These are phyloP conservation scores for Metschnikowia corniflorae DNA, from an alignment of 805 yeast genomes.

Conservation along the genomic window DNA sequence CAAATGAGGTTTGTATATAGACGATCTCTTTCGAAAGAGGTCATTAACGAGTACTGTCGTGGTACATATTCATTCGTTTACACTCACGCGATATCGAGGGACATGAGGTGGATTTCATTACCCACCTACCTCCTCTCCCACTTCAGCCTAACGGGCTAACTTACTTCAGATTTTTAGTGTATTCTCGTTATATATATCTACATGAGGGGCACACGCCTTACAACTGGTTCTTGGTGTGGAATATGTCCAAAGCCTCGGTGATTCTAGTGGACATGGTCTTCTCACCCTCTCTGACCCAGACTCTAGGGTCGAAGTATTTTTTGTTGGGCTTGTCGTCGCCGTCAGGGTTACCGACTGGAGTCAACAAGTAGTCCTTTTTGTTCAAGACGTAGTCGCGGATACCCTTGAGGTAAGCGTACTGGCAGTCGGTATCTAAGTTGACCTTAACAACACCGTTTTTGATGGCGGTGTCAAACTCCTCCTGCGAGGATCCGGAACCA, in stretches of 20 bases:
- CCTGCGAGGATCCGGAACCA: constrained; percentile 96
- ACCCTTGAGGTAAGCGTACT: constrained; percentile 95
- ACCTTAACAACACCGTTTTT: constrained; percentile 96
- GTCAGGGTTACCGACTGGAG: constrained; percentile 98
- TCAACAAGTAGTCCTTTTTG: constrained; percentile 90
- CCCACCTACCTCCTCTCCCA: too few relatives aligned
- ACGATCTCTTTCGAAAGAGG: too few relatives aligned
- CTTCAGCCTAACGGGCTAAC: too few relatives aligned
- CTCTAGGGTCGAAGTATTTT: constrained; percentile 99
- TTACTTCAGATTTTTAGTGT: too few relatives aligned
- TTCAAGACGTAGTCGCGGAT: constrained; percentile 93
- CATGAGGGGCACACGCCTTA: too few relatives aligned
- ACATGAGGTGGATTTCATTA: too few relatives aligned
- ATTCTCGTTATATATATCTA: constrained; percentile 1
- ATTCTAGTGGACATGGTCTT: constrained; percentile 93
- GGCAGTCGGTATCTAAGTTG: constrained; percentile 98
- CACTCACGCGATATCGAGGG: too few relatives aligned
- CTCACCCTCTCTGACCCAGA: constrained; percentile 99
- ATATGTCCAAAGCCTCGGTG: constrained; percentile 74
- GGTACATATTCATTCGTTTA: too few relatives aligned
- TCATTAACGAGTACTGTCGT: too few relatives aligned
- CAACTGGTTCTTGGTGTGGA: constrained; percentile 73
- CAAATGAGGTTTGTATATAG: too few relatives aligned
- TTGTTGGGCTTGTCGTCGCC: constrained; percentile 99
- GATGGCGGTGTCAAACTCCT: constrained; percentile 90